Percentiles rank a stretch among this genome's conserved stretches.
Evolutionary conservation across 2,329 filamentous ascomycete genomes (phyloP).

Genomic region (Fusarium musae): DNA sequence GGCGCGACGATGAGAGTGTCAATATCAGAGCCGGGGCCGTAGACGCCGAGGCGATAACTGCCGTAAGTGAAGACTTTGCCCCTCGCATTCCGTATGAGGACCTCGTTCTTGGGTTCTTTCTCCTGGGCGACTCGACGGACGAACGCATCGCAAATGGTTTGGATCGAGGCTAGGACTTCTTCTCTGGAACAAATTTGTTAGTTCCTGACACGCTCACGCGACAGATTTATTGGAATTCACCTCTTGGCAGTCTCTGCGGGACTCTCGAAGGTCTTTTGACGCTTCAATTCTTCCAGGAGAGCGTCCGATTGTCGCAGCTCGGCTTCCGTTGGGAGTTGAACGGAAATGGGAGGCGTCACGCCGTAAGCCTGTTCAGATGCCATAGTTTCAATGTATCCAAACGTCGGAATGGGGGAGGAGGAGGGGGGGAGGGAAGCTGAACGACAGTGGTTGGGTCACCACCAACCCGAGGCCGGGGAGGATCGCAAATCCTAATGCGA

Average conservation of each 20-base stretch:
- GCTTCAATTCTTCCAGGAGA: slow-evolving; percentile 84
- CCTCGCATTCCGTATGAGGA: slow-evolving; percentile 83
- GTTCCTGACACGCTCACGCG: neutral
- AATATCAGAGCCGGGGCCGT: slow-evolving; percentile 95
- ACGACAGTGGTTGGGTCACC: neutral
- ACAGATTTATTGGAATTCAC: slow-evolving; percentile 54
- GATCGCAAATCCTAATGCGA: neutral
- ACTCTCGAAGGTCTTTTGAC: slow-evolving; percentile 91
- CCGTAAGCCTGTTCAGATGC: slow-evolving; percentile 62
- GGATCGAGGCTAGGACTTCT: slow-evolving; percentile 78
- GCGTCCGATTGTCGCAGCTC: slow-evolving; percentile 82
- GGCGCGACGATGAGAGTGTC: slow-evolving; percentile 94
- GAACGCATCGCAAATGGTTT: slow-evolving; percentile 85
- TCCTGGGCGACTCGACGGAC: slow-evolving; percentile 81
- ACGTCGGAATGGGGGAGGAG: neutral
- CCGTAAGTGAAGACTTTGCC: slow-evolving; percentile 97
- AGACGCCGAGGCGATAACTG: slow-evolving; percentile 93
- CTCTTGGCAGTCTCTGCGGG: slow-evolving; percentile 85
- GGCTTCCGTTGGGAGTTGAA: slow-evolving; percentile 76
- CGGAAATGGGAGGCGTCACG: slow-evolving; percentile 86
- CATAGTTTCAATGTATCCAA: slow-evolving; percentile 44
- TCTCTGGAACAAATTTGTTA: slow-evolving; percentile 28
- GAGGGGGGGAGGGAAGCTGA: neutral
- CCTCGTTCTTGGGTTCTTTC: slow-evolving; percentile 77
- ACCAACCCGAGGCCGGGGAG: neutral